Evolutionary conservation across 768 basidiomycete species (phyloP).

Genomic region (Phanerodontia chrysosporium): DNA sequence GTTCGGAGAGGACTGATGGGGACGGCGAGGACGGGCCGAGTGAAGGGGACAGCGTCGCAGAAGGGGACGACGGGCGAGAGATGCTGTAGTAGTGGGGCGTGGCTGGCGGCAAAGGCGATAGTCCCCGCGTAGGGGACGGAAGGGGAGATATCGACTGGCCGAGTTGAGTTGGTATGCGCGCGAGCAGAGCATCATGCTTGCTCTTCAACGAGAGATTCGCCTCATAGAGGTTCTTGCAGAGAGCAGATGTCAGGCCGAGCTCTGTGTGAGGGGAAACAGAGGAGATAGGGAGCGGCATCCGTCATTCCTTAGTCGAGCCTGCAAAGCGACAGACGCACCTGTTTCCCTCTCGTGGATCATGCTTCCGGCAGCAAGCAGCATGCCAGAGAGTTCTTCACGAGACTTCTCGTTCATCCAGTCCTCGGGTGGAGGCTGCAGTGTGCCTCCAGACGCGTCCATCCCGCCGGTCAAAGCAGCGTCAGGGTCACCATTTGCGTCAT

Average conservation of each 20-base stretch:
- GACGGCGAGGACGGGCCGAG: conserved; percentile 2
- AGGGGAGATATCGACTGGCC: conserved; percentile 17
- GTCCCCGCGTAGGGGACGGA: conserved; percentile 19
- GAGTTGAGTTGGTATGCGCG: conserved; percentile 41
- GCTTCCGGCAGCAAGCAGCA: conserved; percentile 69
- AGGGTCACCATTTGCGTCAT: conserved; percentile 30
- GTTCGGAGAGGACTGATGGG: background rate
- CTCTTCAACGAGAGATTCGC: conserved; percentile 64
- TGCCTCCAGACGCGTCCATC: conserved; percentile 17
- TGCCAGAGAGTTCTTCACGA: conserved; percentile 65
- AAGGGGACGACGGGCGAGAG: conserved; percentile 11
- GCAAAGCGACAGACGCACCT: conserved; percentile 43
- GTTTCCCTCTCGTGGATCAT: conserved; percentile 75
- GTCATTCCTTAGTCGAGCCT: conserved; percentile 1
- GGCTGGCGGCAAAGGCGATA: conserved; percentile 7
- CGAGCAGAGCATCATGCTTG: conserved; percentile 68
- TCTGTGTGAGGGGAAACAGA: conserved; percentile 35
- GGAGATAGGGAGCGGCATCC: background rate
- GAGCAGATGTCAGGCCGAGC: conserved; percentile 60
- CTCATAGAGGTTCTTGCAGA: conserved; percentile 66
- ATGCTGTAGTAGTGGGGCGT: conserved; percentile 14
- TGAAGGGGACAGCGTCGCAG: background rate
- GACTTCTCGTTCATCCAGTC: conserved; percentile 62
- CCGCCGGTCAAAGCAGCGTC: background rate
- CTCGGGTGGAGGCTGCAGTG: conserved; percentile 23